Evolutionary conservation across 129 eudicot species (phyloP).

Genomic region (Kitagawia praeruptora): DNA sequence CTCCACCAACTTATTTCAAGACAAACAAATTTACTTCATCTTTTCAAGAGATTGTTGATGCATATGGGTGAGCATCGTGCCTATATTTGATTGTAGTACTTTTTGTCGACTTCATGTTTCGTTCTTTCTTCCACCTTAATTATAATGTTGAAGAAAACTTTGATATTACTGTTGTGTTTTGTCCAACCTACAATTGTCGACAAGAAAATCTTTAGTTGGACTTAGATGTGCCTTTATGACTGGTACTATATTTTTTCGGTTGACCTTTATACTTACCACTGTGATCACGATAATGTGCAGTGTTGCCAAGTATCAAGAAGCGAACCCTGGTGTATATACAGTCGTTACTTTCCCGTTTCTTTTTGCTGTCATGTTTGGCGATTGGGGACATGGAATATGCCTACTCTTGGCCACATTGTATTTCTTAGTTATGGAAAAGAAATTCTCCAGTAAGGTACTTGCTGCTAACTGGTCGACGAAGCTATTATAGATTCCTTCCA

Average conservation of each 20-base stretch:
- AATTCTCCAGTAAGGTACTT: slow-evolving; percentile 69
- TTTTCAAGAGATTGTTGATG: slow-evolving; percentile 94
- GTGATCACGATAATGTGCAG: slow-evolving; percentile 37
- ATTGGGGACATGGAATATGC: slow-evolving; percentile 99
- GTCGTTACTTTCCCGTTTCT: slow-evolving; percentile 93
- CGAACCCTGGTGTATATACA: slow-evolving; percentile 92
- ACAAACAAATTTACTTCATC: slow-evolving; percentile 87
- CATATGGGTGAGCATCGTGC: slow-evolving; percentile 74
- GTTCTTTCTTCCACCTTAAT: neutral
- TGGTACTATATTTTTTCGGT: neutral
- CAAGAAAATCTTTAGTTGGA: neutral
- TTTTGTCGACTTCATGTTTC: neutral
- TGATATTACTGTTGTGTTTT: neutral
- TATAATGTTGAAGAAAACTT: neutral
- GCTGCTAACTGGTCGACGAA: slow-evolving; percentile 5
- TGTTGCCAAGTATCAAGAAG: slow-evolving; percentile 98
- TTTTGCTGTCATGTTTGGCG: slow-evolving; percentile 99
- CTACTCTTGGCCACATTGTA: slow-evolving; percentile 53
- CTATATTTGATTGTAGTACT: too few relatives aligned
- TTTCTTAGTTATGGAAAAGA: slow-evolving; percentile 65
- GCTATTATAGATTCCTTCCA: neutral
- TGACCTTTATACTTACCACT: slow-evolving; percentile 2
- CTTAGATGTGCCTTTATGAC: neutral
- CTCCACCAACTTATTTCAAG: slow-evolving; percentile 84
- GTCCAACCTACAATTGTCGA: neutral